Evolutionary conservation across 2,329 filamentous ascomycete species (phyloP), one percentile per base, ranked within the genome.

Genomic region (Aspergillus fischeri): DNA sequence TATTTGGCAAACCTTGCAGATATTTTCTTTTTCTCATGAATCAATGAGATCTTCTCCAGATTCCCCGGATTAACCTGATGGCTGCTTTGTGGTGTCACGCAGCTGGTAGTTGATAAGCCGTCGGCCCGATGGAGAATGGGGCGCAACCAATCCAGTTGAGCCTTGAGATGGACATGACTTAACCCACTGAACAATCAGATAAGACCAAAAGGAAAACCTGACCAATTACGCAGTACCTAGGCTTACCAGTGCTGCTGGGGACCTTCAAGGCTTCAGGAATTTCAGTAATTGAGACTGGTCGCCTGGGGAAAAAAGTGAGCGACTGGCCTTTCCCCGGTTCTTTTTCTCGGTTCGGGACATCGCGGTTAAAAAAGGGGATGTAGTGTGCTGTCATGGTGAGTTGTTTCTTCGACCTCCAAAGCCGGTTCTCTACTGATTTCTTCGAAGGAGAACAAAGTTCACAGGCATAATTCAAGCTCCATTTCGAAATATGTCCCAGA

Each of bases 301-400:
- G 28, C 10, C 9, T 11, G 28, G 10, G 27, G 11, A 32, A 20
- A 50, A 47, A 47, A 54, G 53, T 35, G 49, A 53, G 45, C 25
- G 24, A 10, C 41, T 52, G 55, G 51, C 57, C 27, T 35, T 32
- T 45, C 44, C 47, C 59, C 63, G 61, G 56, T 55, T 61, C 28
- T 51, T 56, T 56, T 58, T 56, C 57, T 56, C 53, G 49, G 38
- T 21, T 56, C 59, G 58, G 63, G 58, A 58, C 54, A 55, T 57
- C 53, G 54, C 61, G 61, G 60, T 55, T 56, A 54, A 29, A 11
- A 10, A 29, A 29, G 28, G 28, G 11, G 25, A 6, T 5, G 25
- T 6, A 27, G 25, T 27, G 50, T 45, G 24, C 27, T 32, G 25
- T 53, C 35, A 25, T 25, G 10, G 4, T 29, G 4, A 11, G 28